These are phyloP conservation scores for Botryotinia calthae DNA, from an alignment of 2,329 filamentous ascomycete species.

Conservation along the genomic window DNA sequence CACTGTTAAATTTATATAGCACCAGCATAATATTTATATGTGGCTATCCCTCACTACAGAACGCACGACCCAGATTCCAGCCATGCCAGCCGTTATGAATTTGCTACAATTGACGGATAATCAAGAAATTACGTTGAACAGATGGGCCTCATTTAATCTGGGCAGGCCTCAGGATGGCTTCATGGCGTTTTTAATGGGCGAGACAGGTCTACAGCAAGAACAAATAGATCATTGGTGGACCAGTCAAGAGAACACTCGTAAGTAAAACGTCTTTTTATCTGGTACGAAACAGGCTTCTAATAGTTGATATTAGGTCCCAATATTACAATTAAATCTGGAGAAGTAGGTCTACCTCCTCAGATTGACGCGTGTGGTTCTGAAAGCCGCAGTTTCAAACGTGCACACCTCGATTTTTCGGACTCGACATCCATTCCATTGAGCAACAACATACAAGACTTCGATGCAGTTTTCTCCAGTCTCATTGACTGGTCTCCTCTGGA, in stretches of 20 bases:
- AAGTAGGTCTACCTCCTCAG: background rate
- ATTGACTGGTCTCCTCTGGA: background rate
- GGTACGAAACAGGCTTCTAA: background rate
- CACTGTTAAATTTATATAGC: background rate
- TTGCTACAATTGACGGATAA: constrained; percentile 24
- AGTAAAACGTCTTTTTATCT: background rate
- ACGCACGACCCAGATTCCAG: background rate
- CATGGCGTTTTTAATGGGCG: constrained; percentile 21
- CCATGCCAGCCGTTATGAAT: background rate
- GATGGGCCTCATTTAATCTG: constrained; percentile 24
- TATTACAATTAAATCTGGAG: background rate
- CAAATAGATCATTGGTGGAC: constrained; percentile 28
- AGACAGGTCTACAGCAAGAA: constrained; percentile 25
- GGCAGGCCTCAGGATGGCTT: constrained; percentile 20
- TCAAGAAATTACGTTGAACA: constrained; percentile 24
- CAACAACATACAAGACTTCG: background rate
- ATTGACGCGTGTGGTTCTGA: background rate
- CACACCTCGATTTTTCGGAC: background rate
- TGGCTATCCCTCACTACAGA: background rate
- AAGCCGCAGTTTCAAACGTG: background rate
- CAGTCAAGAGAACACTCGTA: constrained; percentile 14
- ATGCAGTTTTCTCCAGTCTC: background rate
- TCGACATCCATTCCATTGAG: background rate
- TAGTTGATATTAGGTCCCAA: background rate
- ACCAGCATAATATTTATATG: background rate